These are phyloP conservation scores for Neonectria ditissima DNA, from an alignment of 2,329 filamentous ascomycete species.

Conservation along the genomic window DNA sequence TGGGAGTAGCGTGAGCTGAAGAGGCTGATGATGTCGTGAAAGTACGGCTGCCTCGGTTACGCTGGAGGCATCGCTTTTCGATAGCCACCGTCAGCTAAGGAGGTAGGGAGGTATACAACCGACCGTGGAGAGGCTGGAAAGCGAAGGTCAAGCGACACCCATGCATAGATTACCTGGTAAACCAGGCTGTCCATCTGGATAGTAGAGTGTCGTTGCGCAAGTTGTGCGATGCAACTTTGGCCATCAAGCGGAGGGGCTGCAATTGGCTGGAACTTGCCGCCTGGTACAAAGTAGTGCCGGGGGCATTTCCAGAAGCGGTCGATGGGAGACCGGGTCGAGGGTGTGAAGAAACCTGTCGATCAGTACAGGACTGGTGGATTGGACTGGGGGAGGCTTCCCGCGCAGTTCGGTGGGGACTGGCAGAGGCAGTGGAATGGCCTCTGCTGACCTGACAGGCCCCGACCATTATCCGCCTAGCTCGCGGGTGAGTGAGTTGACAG, in stretches of 20 bases:
- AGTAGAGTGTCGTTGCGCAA: slow-evolving; percentile 6
- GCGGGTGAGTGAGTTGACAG: slow-evolving; percentile 1
- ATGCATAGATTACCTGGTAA: background rate
- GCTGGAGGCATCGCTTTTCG: background rate
- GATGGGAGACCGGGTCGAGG: slow-evolving; percentile 41
- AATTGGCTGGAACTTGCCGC: slow-evolving; percentile 33
- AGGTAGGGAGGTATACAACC: background rate
- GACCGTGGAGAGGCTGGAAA: background rate
- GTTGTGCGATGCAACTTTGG: slow-evolving; percentile 14
- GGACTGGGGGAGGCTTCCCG: slow-evolving; percentile 17
- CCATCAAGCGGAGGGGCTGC: background rate
- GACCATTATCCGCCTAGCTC: background rate
- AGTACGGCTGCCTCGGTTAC: slow-evolving; percentile 2
- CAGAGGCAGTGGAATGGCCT: slow-evolving; percentile 2
- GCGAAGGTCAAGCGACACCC: background rate
- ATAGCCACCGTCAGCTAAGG: background rate
- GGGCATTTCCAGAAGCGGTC: slow-evolving; percentile 43
- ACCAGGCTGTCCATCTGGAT: background rate
- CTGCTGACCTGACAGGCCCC: background rate
- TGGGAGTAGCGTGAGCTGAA: slow-evolving; percentile 7
- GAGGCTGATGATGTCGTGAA: slow-evolving; percentile 1
- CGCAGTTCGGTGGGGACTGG: slow-evolving; percentile 28
- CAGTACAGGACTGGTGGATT: slow-evolving; percentile 28
- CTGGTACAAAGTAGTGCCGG: slow-evolving; percentile 28
- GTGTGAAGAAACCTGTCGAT: slow-evolving; percentile 45